Evolutionary conservation across 2,329 filamentous ascomycete genomes (phyloP).

Genomic region (Aphanoascus verrucosus): DNA sequence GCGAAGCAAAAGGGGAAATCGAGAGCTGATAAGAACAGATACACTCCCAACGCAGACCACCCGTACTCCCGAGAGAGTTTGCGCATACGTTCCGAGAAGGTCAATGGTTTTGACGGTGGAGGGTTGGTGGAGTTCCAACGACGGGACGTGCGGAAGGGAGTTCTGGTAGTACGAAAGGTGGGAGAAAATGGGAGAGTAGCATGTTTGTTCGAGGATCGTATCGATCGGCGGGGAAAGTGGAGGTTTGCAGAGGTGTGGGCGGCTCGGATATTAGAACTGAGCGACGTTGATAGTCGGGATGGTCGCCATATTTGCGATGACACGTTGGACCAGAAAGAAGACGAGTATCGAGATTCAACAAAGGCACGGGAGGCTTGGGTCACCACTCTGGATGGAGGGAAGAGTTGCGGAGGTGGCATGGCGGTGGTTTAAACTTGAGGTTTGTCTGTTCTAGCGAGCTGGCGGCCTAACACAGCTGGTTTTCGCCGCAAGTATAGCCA

Average conservation of each 20-base stretch:
- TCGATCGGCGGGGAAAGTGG: not conserved
- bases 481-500: not conserved
- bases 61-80: conserved; percentile 87
- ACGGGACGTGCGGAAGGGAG: conserved; percentile 14
- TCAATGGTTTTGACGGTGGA: conserved; percentile 22
- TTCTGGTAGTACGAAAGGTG: conserved; percentile 1
- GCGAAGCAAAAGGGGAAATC: conserved; percentile 96
- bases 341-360: not conserved
- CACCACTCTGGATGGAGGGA: not conserved
- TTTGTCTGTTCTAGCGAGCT: not conserved
- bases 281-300: conserved; percentile 13
- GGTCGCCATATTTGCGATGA: not conserved
- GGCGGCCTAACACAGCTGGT: not conserved
- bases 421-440: not conserved
- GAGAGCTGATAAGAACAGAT: conserved; percentile 66
- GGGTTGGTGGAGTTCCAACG: conserved; percentile 22
- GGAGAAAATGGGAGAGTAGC: not conserved
- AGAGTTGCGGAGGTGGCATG: conserved; percentile 5
- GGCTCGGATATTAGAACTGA: conserved; percentile 2
- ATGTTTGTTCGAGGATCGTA: not conserved
- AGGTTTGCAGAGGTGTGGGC: conserved; percentile 6
- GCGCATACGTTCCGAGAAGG: conserved; percentile 61
- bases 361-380: not conserved
- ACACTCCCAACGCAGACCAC: conserved; percentile 87
- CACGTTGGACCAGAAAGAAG: not conserved